These are phyloP conservation scores for Quercus engelmannii DNA, from an alignment of 306 rosid genomes.

Conservation along the genomic window DNA sequence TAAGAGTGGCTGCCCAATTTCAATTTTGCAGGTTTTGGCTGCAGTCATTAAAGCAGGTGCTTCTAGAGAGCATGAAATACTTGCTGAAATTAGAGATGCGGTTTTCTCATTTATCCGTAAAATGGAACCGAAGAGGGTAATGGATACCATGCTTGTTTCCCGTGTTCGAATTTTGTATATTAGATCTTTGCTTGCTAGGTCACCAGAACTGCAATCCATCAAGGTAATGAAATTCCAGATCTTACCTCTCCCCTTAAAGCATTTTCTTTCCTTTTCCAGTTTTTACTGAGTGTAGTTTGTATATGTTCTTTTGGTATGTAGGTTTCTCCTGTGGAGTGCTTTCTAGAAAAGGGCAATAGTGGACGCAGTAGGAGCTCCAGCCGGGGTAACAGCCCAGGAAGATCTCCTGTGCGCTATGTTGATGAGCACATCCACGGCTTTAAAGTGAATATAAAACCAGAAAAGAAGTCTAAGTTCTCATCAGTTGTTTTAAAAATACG, in stretches of 20 bases:
- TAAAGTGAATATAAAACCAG: constrained; percentile 84
- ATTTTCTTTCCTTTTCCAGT: constrained; percentile 3
- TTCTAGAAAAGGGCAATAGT: constrained; percentile 74
- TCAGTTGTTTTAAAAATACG: constrained; percentile 94
- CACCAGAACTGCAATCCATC: constrained; percentile 95
- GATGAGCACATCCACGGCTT: constrained; percentile 87
- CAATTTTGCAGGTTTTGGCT: constrained; percentile 72
- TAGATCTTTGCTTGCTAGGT: constrained; percentile 91
- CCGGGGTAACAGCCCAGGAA: constrained; percentile 87
- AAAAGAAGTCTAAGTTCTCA: constrained; percentile 89
- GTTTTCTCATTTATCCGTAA: constrained; percentile 90
- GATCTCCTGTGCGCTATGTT: constrained; percentile 74
- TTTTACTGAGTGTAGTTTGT: constrained; percentile 19
- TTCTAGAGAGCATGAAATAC: constrained; percentile 97
- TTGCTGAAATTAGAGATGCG: constrained; percentile 92
- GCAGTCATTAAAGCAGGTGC: constrained; percentile 99
- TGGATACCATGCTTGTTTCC: constrained; percentile 99
- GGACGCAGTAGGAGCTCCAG: constrained; percentile 94
- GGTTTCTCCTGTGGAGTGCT: constrained; percentile 86
- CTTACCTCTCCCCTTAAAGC: constrained; percentile 3
- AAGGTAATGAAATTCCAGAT: constrained; percentile 50
- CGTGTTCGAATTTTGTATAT: constrained; percentile 94
- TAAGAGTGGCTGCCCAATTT: not conserved
- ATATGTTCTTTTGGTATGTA: constrained; percentile 33
- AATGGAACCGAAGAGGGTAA: constrained; percentile 94